Evolutionary conservation across 202 grass and related monocot species (phyloP).

Genomic region (Zizania palustris): DNA sequence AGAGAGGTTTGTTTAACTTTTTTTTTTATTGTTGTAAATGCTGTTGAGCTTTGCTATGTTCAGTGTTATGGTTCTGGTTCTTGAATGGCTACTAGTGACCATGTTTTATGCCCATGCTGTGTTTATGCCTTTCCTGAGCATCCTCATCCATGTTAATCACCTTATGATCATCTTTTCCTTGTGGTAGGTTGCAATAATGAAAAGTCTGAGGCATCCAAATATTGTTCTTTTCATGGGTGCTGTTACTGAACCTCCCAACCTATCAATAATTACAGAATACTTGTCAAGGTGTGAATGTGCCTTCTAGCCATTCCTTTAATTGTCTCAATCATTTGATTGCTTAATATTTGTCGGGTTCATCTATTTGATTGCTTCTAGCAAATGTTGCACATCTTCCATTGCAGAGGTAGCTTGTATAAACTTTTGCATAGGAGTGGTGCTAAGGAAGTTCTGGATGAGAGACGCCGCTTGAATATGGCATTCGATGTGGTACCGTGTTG

Average conservation of each 20-base stretch:
- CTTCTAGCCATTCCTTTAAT: conserved; percentile 17
- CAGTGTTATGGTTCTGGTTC: background rate
- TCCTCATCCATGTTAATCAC: background rate
- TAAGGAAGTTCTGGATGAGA: conserved; percentile 90
- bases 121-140: conserved; percentile 35
- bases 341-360: background rate
- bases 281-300: conserved; percentile 69
- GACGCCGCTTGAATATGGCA: conserved; percentile 91
- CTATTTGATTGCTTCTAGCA: conserved; percentile 27
- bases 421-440: conserved; percentile 72
- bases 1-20: conserved; percentile 76
- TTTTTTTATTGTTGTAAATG: background rate
- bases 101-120: conserved; percentile 1
- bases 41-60: conserved; percentile 9
- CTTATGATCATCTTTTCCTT: conserved; percentile 32
- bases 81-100: background rate
- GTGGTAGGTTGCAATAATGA: conserved; percentile 88
- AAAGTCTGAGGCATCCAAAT: conserved; percentile 98
- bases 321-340: background rate
- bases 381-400: conserved; percentile 37
- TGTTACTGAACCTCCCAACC: conserved; percentile 85
- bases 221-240: conserved; percentile 99
- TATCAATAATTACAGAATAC: conserved; percentile 95
- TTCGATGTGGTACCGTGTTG: conserved; percentile 80
- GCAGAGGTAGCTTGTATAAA: conserved; percentile 94